Conservation (phyloP, 352 stramenopile species). For the Pythium aphanidermatum region DNA sequence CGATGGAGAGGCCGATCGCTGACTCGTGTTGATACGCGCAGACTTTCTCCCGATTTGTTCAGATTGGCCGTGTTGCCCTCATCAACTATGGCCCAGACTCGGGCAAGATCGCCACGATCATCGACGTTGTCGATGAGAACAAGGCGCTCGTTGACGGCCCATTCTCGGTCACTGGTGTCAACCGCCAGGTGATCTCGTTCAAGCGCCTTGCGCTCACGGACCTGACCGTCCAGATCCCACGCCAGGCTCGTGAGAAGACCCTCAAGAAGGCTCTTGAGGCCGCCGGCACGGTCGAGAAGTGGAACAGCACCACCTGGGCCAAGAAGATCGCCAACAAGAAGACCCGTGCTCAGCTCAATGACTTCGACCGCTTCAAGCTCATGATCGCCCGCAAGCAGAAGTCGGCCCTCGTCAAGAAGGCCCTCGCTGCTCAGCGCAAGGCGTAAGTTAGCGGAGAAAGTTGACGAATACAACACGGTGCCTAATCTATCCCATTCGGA, state of each 20-base stretch:
- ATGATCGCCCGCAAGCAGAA: slow-evolving; percentile 99
- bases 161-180: slow-evolving; percentile 92
- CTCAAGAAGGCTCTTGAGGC: slow-evolving; percentile 90
- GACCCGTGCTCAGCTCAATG: slow-evolving; percentile 90
- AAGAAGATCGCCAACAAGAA: slow-evolving; percentile 98
- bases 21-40: slow-evolving; percentile 19
- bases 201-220: slow-evolving; percentile 97
- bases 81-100: slow-evolving; percentile 98
- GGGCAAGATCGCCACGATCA: slow-evolving; percentile 98
- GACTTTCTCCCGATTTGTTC: slow-evolving; percentile 99
- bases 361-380: slow-evolving; percentile 99
- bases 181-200: slow-evolving; percentile 98
- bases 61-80: slow-evolving; percentile 98
- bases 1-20: background rate
- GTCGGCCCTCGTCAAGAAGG: slow-evolving; percentile 92
- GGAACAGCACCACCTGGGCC: slow-evolving; percentile 93
- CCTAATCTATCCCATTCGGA: slow-evolving; percentile 6
- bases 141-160: slow-evolving; percentile 97
- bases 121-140: slow-evolving; percentile 99
- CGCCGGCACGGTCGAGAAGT: slow-evolving; percentile 92
- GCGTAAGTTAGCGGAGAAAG: slow-evolving; percentile 17
- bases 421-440: slow-evolving; percentile 72
- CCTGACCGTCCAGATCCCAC: slow-evolving; percentile 93
- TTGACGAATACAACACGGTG: slow-evolving; percentile 20
- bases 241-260: slow-evolving; percentile 92